Base-by-base conservation (phyloP, 2,329 filamentous ascomycete species). In the Pyricularia sp. region DNA sequence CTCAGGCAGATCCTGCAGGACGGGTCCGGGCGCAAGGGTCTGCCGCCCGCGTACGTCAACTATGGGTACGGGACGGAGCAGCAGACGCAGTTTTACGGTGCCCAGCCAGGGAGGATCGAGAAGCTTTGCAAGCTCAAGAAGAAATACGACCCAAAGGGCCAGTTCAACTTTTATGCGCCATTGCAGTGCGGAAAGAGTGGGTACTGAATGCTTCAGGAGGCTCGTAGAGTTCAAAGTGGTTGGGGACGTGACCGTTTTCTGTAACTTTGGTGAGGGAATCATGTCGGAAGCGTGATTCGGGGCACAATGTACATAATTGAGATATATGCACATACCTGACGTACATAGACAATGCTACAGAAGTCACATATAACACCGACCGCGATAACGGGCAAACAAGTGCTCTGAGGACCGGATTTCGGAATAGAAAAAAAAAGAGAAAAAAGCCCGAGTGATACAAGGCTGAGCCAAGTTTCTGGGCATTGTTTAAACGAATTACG, bases 31-130 rank as follows among this genome's bases (percentile, higher is more conserved):
- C 69, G 74, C 28, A 68, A 72, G 1, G 72, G 77, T 36, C 61
- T n/a, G 11, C 30, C 79, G 66, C 76, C 79, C 69, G 73, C 78
- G 0, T 85, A 86, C 69, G 78, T 85, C 67, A 86, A 87, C 74
- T 87, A 85, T 71, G 84, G 83, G 0, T 79, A 79, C 67, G 84
- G 84, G 1, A 76, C 81, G 10, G 83, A 86, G 75, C 73, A 74
- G 1, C 72, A 76, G 0, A 69, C 75, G 66, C 73, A 76, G 2
- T 77, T 80, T 76, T 87, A 87, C 72, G 84, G 85, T 9, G 42
- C 42, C 9, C 76, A 76, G 67, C 68, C 72, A 59, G 85, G 84
- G 82, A 78, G 85, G 17, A 76, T 82, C 71, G 73, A 80, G 68
- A 80, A 78, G 67, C 75, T 87, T 72, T 76, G 73, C 70, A 72